Evolutionary conservation across 129 eudicot species (phyloP).

Genomic region (Lonicera japonica): DNA sequence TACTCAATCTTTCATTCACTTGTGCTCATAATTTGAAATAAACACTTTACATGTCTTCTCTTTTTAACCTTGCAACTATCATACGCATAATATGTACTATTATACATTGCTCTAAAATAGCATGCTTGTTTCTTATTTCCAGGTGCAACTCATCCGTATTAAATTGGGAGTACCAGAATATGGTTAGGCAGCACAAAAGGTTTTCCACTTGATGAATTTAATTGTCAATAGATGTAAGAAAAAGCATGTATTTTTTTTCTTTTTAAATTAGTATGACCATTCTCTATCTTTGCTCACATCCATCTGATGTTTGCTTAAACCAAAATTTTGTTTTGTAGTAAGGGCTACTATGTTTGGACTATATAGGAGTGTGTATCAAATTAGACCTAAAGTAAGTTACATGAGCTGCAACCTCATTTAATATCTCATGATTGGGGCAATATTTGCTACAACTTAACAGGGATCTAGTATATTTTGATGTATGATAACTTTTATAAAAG

Average conservation of each 20-base stretch:
- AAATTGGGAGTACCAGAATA: conserved; percentile 60
- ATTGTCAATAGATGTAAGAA: conserved; percentile 63
- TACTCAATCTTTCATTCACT: no score
- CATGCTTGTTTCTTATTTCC: conserved; percentile 3
- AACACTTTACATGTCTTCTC: no score
- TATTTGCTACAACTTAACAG: no score
- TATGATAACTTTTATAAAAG: no score
- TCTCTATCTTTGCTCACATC: not conserved
- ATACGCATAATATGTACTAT: not conserved
- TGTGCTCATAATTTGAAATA: no score
- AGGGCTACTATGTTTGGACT: conserved; percentile 61
- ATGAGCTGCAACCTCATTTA: not conserved
- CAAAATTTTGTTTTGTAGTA: conserved; percentile 29
- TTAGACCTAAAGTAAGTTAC: conserved; percentile 40
- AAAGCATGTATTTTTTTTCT: conserved; percentile 16
- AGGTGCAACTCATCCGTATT: conserved; percentile 70
- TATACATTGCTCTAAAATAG: conserved; percentile 6
- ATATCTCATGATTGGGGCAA: not conserved
- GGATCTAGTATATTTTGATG: no score
- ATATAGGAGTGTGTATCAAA: conserved; percentile 37
- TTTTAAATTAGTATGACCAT: conserved; percentile 6
- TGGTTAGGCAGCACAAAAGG: conserved; percentile 75
- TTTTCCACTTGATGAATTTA: conserved; percentile 69
- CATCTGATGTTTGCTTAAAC: conserved; percentile 13
- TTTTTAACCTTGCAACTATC: no score